Evolutionary conservation across 345 rosid species (phyloP).

Genomic region (Murraya paniculata): DNA sequence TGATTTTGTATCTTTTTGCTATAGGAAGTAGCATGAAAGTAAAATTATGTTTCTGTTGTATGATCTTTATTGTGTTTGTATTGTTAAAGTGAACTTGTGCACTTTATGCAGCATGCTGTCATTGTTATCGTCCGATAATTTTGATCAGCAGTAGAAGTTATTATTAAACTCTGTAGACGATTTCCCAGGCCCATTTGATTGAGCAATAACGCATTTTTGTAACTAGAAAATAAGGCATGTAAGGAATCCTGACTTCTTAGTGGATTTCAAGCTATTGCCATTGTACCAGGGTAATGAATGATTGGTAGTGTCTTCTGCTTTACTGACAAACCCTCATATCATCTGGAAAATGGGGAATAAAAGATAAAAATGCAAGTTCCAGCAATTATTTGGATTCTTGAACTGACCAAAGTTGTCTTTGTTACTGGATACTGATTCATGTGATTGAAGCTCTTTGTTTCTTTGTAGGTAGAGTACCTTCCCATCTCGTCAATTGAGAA

Average conservation of each 20-base stretch:
- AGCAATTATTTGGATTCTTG: neutral
- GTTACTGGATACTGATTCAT: neutral
- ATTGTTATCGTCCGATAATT: neutral
- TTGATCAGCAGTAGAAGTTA: neutral
- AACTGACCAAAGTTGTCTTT: neutral
- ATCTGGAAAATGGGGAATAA: neutral
- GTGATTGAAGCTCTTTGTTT: slow-evolving; percentile 14
- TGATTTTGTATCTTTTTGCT: neutral
- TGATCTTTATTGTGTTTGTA: neutral
- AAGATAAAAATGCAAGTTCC: neutral
- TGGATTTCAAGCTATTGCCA: neutral
- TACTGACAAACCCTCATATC: neutral
- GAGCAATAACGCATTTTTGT: neutral
- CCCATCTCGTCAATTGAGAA: slow-evolving; percentile 80
- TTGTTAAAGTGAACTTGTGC: no score
- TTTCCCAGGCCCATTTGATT: neutral
- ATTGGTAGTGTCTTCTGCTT: neutral
- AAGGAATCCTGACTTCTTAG: neutral
- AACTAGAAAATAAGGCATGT: neutral
- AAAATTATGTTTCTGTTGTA: neutral
- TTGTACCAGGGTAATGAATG: neutral
- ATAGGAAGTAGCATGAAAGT: neutral
- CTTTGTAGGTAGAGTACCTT: slow-evolving; percentile 82
- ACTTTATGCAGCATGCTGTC: neutral
- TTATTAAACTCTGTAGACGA: neutral